A percentile compares a stretch with the other conserved stretches of the same genome.
Evolutionary conservation across 208 protist genomes (phyloP).

Genomic region (Acanthamoeba castellanii): DNA sequence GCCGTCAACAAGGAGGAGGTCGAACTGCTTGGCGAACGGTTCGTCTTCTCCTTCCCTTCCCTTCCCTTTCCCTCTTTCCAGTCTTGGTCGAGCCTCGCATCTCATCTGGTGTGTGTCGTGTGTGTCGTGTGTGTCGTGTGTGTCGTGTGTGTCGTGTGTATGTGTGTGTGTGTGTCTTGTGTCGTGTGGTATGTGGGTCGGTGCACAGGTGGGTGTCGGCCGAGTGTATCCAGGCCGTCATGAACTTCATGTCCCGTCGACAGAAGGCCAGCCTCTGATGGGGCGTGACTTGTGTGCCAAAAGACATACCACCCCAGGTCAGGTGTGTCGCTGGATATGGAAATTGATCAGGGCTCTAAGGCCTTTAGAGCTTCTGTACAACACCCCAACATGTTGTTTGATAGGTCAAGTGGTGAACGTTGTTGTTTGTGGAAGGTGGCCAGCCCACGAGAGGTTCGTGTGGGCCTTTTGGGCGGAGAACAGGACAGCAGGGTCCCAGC

Average conservation of each 20-base stretch:
- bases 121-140: not conserved
- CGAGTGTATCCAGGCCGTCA: slow-evolving; percentile 47
- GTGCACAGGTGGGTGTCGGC: slow-evolving; percentile 27
- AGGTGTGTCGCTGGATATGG: too few relatives aligned
- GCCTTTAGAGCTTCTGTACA: too few relatives aligned
- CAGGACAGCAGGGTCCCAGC: too few relatives aligned
- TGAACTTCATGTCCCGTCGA: slow-evolving; percentile 46
- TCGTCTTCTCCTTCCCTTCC: not conserved
- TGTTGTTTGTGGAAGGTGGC: too few relatives aligned
- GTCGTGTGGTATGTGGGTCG: not conserved
- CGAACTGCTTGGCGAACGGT: slow-evolving; percentile 44
- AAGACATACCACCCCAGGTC: not conserved
- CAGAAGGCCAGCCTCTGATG: slow-evolving; percentile 33
- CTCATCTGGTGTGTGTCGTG: not conserved
- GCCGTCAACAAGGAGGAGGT: slow-evolving; percentile 50
- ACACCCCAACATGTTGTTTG: too few relatives aligned
- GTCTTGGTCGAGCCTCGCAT: not conserved
- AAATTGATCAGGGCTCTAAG: too few relatives aligned
- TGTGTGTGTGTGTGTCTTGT: too few relatives aligned
- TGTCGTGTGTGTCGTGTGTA: not conserved
- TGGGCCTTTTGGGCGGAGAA: too few relatives aligned
- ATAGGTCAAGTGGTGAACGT: too few relatives aligned
- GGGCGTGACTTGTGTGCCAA: not conserved
- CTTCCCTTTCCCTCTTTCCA: not conserved
- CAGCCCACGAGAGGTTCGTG: too few relatives aligned